Conservation (phyloP, 1,139 yeast genomes). For the Pichia terricola region DNA sequence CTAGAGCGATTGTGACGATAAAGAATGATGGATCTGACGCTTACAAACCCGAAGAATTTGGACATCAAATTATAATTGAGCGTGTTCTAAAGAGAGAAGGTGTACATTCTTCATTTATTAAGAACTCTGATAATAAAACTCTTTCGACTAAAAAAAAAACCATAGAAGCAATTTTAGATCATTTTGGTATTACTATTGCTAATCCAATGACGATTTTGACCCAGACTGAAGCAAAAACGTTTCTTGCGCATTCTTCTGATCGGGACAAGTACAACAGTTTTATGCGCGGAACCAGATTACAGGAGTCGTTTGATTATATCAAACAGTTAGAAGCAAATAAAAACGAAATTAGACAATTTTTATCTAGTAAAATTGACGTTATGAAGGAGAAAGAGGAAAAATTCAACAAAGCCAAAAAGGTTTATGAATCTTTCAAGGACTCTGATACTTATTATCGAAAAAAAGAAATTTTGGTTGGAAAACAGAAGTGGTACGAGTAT, state of each 20-base stretch:
- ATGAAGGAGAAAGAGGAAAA: slow-evolving; percentile 24
- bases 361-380: slow-evolving; percentile 22
- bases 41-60: slow-evolving; percentile 54
- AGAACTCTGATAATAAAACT: slow-evolving; percentile 39
- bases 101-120: slow-evolving; percentile 41
- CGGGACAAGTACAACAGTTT: slow-evolving; percentile 63
- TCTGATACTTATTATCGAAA: slow-evolving; percentile 26
- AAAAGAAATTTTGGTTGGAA: slow-evolving; percentile 41
- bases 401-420: slow-evolving; percentile 34
- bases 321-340: slow-evolving; percentile 34
- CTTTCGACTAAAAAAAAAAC: slow-evolving; percentile 55
- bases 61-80: slow-evolving; percentile 60
- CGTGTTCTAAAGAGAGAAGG: slow-evolving; percentile 54
- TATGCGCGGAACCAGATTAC: slow-evolving; percentile 70
- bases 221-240: slow-evolving; percentile 90
- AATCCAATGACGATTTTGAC: slow-evolving; percentile 91
- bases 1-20: slow-evolving; percentile 52
- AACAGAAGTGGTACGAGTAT: slow-evolving; percentile 56
- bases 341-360: slow-evolving; percentile 31
- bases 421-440: slow-evolving; percentile 24
- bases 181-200: slow-evolving; percentile 70
- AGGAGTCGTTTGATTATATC: slow-evolving; percentile 48
- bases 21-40: slow-evolving; percentile 60
- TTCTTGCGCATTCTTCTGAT: slow-evolving; percentile 67
- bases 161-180: slow-evolving; percentile 57